Base-by-base conservation (phyloP, 441 rosid species). In the Croton setiger region DNA sequence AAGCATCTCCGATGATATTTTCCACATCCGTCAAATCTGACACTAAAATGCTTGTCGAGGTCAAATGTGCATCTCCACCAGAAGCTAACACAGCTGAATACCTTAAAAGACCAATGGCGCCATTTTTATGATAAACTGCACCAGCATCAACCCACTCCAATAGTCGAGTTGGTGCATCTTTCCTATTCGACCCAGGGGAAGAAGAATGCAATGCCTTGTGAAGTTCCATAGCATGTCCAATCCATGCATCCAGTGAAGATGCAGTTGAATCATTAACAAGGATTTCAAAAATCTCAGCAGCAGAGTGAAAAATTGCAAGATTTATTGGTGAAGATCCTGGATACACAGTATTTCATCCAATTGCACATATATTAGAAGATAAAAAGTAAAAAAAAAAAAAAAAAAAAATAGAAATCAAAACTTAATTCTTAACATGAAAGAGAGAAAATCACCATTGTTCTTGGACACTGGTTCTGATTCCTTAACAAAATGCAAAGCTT, bases 61-160 rank as follows among this genome's bases (percentile, higher is more conserved):
- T 85, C 77, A 84, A 79, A 67, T 87, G 96, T 39, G 97, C 91
- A 75, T 95, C 99, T 70, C 98, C 99, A 60, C 97, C 99, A 68
- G 96, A 90, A 72, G 92, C 98, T 80, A 95, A 71, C 66, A 83
- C 86, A 51, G 98, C 93, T 75, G 88, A 91, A 82, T 95, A 95
- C 52, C 95, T 88, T 65, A 95, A 82, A 79, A 95, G 97, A 67
- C 99, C 97, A 80, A 82, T 83, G 67, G 85, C 85, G 67, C 98
- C 98, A 76, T 86, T 88, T 83, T 95, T 95, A 74, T 95, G 96
- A 84, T 90, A 92, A 76, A 92, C 96, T 54, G 88, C 85, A 63
- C 92, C 96, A 75, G 96, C 91, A 88, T 95, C 99, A 73, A 92
- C 84, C 97, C 97, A 95, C 70, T 88, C 97, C 81, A 95, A 79